Conservation (phyloP, 345 rosid species). For the Rubroshorea leprosula region DNA sequence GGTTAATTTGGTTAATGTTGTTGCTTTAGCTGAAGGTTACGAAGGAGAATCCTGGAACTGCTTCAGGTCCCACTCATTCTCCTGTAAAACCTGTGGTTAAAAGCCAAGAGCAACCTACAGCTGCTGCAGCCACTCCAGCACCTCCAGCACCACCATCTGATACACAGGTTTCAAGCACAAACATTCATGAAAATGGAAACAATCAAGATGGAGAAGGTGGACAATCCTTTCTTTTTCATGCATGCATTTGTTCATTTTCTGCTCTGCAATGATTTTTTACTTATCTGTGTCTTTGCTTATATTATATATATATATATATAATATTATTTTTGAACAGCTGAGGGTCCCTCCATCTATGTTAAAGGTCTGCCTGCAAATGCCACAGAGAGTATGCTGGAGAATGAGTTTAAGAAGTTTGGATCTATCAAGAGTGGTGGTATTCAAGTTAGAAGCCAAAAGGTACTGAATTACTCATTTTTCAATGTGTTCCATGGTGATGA, state of each 20-base stretch:
- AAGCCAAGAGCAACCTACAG: constrained; percentile 51
- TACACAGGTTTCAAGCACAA: constrained; percentile 36
- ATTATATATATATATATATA: too few relatives aligned
- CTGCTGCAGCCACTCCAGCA: constrained; percentile 19
- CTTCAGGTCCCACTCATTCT: constrained; percentile 31
- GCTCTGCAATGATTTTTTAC: background rate
- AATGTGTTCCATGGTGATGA: background rate
- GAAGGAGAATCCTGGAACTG: constrained; percentile 58
- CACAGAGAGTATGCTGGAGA: constrained; percentile 50
- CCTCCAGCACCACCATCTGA: constrained; percentile 42
- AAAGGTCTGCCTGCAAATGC: constrained; percentile 73
- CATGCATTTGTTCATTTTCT: background rate
- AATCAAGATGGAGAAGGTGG: constrained; percentile 34
- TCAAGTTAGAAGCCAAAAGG: constrained; percentile 85
- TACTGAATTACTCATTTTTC: constrained; percentile 15
- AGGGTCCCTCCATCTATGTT: constrained; percentile 72
- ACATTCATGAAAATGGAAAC: constrained; percentile 50
- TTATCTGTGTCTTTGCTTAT: background rate
- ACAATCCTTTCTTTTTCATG: background rate
- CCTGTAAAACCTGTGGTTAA: constrained; percentile 48
- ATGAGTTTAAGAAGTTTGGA: constrained; percentile 82
- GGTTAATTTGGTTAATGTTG: background rate
- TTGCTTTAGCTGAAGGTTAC: constrained; percentile 57
- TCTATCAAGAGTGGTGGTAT: constrained; percentile 60
- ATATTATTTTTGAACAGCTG: constrained; percentile 29